Evolutionary conservation across 106 monocot genomes (phyloP).

Genomic region (Xerophyta viscosa): DNA sequence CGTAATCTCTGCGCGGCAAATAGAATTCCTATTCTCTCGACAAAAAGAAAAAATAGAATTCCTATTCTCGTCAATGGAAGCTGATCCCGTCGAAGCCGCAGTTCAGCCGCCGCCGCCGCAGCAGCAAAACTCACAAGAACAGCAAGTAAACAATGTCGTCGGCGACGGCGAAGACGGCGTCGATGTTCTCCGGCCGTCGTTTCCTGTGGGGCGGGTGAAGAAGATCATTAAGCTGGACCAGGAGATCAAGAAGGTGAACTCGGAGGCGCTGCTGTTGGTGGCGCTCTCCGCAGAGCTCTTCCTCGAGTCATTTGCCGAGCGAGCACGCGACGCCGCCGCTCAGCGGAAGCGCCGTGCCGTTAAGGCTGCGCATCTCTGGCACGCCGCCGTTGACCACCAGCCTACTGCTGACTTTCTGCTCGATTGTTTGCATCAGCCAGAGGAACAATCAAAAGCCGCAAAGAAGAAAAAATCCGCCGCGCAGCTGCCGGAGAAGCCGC

Average conservation of each 20-base stretch:
- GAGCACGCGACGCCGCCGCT: constrained; percentile 27
- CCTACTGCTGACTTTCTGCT: constrained; percentile 77
- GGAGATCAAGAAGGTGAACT: constrained; percentile 71
- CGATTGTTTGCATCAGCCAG: constrained; percentile 45
- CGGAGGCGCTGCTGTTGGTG: constrained; percentile 66
- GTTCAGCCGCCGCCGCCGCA: too few species aligned
- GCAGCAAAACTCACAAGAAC: too few species aligned
- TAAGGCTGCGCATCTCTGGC: constrained; percentile 43
- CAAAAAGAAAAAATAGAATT: too few species aligned
- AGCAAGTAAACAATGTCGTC: too few species aligned
- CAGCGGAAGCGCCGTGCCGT: constrained; percentile 37
- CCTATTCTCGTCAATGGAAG: too few species aligned
- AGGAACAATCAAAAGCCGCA: neutral
- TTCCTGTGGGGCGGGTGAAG: constrained; percentile 71
- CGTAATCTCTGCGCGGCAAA: too few species aligned
- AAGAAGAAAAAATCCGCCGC: neutral
- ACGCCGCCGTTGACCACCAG: constrained; percentile 48
- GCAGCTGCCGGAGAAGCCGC: constrained; percentile 16
- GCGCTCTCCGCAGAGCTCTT: constrained; percentile 74
- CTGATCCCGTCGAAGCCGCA: too few species aligned
- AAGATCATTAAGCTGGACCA: constrained; percentile 74
- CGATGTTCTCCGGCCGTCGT: constrained; percentile 21
- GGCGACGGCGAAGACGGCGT: neutral
- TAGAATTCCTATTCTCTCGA: too few species aligned
- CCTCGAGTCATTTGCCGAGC: constrained; percentile 44